Conservation (phyloP, 805 yeast genomes). For the Lachancea sp. region DNA sequence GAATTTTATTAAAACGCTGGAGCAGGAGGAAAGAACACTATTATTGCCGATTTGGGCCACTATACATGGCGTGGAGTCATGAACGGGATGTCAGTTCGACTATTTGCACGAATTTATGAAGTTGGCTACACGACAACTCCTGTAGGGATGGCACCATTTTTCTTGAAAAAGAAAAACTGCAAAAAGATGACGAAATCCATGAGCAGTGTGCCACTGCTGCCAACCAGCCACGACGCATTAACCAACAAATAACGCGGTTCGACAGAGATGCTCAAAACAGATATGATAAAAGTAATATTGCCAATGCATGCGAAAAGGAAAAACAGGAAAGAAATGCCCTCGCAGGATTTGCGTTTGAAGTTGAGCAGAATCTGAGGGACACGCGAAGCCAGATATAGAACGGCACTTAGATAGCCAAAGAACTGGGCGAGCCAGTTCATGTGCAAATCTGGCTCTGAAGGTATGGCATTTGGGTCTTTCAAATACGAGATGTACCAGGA, state of each 20-base stretch:
- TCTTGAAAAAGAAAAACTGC: conserved; percentile 74
- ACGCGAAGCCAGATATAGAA: conserved; percentile 76
- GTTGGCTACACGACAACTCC: background rate
- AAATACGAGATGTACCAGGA: conserved; percentile 76
- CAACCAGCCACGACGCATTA: conserved; percentile 89
- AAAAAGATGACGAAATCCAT: conserved; percentile 78
- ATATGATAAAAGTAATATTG: conserved; percentile 81
- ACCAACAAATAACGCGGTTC: conserved; percentile 65
- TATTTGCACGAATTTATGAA: background rate
- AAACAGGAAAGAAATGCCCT: conserved; percentile 89
- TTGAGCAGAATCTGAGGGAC: conserved; percentile 87
- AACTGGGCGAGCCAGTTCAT: conserved; percentile 77
- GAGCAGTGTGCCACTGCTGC: conserved; percentile 78
- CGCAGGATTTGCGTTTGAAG: conserved; percentile 83
- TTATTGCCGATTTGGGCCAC: no score
- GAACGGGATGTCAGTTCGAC: no score
- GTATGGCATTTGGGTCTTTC: conserved; percentile 33
- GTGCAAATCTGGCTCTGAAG: conserved; percentile 41
- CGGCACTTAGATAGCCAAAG: conserved; percentile 77
- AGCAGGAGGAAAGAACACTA: background rate
- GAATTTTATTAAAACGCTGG: background rate
- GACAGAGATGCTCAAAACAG: conserved; percentile 70
- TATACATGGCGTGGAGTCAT: no score
- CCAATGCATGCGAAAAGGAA: conserved; percentile 94
- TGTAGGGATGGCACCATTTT: background rate